phyloP scores from a whole-genome alignment of 805 yeast species.

The Kazachstania martiniae region DNA sequence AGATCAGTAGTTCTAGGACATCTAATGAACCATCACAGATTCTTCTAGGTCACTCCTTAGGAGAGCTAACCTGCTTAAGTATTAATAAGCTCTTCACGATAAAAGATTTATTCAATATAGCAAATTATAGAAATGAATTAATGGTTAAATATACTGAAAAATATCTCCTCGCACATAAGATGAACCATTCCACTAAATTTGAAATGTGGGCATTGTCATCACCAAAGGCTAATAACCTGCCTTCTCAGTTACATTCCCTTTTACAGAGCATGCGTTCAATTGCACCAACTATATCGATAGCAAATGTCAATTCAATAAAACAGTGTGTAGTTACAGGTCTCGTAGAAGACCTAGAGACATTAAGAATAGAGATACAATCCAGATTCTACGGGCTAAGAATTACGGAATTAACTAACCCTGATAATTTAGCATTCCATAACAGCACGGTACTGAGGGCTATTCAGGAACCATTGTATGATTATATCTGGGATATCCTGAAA shows the following conservation, averaged over 20 bases:
- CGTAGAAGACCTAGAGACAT: conserved; percentile 17
- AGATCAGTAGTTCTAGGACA: not conserved
- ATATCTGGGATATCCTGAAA: conserved; percentile 24
- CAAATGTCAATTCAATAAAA: conserved; percentile 24
- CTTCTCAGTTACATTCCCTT: conserved; percentile 14
- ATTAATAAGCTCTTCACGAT: conserved; percentile 19
- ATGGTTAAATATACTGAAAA: conserved; percentile 25
- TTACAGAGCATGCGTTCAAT: conserved; percentile 7
- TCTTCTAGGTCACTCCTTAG: conserved; percentile 28
- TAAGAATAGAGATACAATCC: conserved; percentile 15
- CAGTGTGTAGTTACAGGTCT: conserved; percentile 28
- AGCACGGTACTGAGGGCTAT: conserved; percentile 21
- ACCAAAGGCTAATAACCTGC: conserved; percentile 18
- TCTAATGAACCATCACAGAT: conserved; percentile 2
- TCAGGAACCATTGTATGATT: conserved; percentile 26
- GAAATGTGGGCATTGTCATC: conserved; percentile 27
- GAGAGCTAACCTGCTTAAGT: conserved; percentile 25
- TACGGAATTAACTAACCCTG: conserved; percentile 23
- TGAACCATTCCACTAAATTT: conserved; percentile 16
- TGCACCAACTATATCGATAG: conserved; percentile 19
- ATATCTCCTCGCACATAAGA: conserved; percentile 17
- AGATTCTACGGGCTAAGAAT: conserved; percentile 18
- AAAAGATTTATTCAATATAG: conserved; percentile 23
- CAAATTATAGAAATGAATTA: conserved; percentile 24
- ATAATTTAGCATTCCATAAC: conserved; percentile 27